Base-by-base conservation (phyloP, 345 rosid species). In the Mangifera indica region DNA sequence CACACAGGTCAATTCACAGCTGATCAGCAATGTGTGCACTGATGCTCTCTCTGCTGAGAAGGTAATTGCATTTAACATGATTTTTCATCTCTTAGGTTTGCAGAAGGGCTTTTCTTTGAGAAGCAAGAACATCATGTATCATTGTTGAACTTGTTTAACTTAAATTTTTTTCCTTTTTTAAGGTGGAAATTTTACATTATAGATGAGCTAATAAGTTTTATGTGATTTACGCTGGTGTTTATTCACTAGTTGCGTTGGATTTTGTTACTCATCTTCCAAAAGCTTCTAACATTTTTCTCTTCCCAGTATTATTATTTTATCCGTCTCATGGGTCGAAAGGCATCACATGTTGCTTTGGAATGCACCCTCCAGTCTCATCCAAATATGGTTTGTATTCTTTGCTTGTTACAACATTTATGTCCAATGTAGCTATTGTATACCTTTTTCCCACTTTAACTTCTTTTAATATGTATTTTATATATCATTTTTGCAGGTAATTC, bases 31-130 rank as follows among this genome's bases (percentile, higher is more conserved):
- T 79, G 87, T 87, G 71, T 95, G 99, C 83, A 91, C 91, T 34
- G 99, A 96, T 79, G 99, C 98, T 73, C 93, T 93, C 56, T 93
- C 98, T 57, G 99, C 97, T 14, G 98, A 93, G 88, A 96, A 96
- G 98, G 96, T 92, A 83, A 74, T 63, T 11, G 24, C 25, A 9
- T 13, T 3, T n/a, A 34, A 25, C 37, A 52, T 46, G 18, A 45
- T 48, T 29, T 29, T 29, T 1, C 32, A 3, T 29, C 32, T 29
- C 32, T 29, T 29, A 29, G 32, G 32, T 29, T 29, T 29, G 32
- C 32, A 29, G 32, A 29, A 29, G 32, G 32, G 32, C 32, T 29
- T 29, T 29, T 29, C 32, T 29, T 1, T 29, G 32, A 29, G 32
- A 29, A 29, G 32, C 32, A 29, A 3, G 32, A 1, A 29, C 53